Evolutionary conservation across 2,329 filamentous ascomycete genomes (phyloP).

Genomic region (Elsinoe batatas): DNA sequence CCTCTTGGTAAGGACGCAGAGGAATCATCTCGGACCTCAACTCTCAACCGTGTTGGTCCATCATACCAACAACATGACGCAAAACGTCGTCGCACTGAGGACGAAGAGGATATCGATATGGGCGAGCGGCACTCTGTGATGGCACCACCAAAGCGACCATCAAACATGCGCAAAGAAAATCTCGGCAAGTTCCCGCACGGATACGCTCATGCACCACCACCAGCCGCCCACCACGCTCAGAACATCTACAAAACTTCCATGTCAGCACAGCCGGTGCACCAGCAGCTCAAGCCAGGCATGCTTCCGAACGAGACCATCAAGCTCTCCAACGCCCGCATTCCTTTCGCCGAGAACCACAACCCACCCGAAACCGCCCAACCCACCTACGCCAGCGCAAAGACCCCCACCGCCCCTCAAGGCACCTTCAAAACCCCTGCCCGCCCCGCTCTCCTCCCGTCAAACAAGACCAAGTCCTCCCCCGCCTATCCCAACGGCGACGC

Average conservation of each 20-base stretch:
- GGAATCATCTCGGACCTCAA: conserved; percentile 43
- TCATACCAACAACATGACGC: conserved; percentile 55
- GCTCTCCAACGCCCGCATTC: conserved; percentile 78
- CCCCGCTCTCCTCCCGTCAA: conserved; percentile 37
- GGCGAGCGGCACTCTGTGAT: conserved; percentile 58
- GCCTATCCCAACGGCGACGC: conserved; percentile 80
- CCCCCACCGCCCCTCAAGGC: conserved; percentile 13
- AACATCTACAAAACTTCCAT: conserved; percentile 56
- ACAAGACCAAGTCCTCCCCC: conserved; percentile 62
- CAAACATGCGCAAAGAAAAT: conserved; percentile 58
- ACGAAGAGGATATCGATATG: conserved; percentile 52
- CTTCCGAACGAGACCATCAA: conserved; percentile 79
- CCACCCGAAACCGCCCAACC: conserved; percentile 29
- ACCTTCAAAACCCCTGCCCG: conserved; percentile 60
- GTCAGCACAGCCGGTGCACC: conserved; percentile 50
- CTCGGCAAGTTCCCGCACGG: conserved; percentile 52
- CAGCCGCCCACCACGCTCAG: conserved; percentile 36
- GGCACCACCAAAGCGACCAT: conserved; percentile 76
- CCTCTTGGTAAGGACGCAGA: conserved; percentile 57
- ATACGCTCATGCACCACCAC: conserved; percentile 50
- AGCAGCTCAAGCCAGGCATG: conserved; percentile 35
- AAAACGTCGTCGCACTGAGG: conserved; percentile 71
- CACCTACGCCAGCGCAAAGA: conserved; percentile 15
- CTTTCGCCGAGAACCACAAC: conserved; percentile 66
- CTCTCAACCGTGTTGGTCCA: conserved; percentile 44